Conservation (phyloP, 768 basidiomycete species). For the Pilatotrama ljubarskyi region DNA sequence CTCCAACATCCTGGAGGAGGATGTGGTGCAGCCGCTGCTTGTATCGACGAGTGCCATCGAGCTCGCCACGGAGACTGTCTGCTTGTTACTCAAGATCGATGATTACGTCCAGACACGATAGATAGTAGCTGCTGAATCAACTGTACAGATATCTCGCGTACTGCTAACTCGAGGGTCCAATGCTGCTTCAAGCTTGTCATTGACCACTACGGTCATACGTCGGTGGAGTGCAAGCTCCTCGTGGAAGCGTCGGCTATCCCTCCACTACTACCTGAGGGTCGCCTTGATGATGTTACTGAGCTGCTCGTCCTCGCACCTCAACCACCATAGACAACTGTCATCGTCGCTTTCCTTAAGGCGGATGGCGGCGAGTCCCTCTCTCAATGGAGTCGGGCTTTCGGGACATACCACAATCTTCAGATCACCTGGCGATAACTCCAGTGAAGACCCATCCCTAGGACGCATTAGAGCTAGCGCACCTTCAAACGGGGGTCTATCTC, state of each 20-base stretch:
- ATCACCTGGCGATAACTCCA: constrained; percentile 48
- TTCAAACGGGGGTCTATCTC: constrained; percentile 57
- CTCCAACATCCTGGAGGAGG: constrained; percentile 96
- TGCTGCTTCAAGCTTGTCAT: neutral
- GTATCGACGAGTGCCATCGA: constrained; percentile 96
- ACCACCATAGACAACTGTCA: constrained; percentile 70
- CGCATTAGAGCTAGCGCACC: constrained; percentile 40
- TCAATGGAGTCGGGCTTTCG: constrained; percentile 9
- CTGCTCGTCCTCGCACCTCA: constrained; percentile 52
- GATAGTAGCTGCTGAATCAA: constrained; percentile 22
- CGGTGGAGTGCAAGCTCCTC: no score
- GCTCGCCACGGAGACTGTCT: constrained; percentile 96
- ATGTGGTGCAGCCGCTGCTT: constrained; percentile 93
- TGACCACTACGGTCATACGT: neutral
- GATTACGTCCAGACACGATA: constrained; percentile 85
- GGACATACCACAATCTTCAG: constrained; percentile 56
- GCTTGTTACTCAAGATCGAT: constrained; percentile 92
- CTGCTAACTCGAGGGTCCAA: constrained; percentile 2
- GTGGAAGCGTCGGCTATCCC: neutral
- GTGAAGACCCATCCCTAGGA: neutral
- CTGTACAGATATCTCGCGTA: constrained; percentile 18
- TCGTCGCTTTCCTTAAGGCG: constrained; percentile 64
- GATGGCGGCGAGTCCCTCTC: constrained; percentile 39
- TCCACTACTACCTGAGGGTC: constrained; percentile 6
- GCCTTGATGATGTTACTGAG: constrained; percentile 48